phyloP scores from a whole-genome alignment of 2,329 filamentous ascomycete genomes.

The Tothia fuscella region DNA sequence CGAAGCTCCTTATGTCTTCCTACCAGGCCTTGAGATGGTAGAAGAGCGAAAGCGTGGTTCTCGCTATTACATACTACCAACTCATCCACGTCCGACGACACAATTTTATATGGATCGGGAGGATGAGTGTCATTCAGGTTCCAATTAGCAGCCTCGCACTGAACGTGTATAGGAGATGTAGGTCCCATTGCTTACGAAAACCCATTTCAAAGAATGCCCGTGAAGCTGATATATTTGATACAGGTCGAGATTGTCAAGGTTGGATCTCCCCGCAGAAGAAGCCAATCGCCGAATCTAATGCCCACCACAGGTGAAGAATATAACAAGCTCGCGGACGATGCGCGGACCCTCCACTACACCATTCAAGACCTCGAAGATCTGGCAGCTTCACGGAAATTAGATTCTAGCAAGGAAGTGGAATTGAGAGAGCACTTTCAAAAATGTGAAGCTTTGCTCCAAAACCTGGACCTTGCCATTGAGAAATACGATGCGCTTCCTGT shows the following conservation, averaged over 20 bases:
- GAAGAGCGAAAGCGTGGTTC: too few species aligned
- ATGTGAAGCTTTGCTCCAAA: constrained; percentile 12
- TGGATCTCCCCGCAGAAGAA: too few species aligned
- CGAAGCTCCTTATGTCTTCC: too few species aligned
- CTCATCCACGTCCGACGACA: too few species aligned
- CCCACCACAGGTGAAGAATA: constrained; percentile 15
- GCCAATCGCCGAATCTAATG: not conserved
- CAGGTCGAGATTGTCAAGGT: not conserved
- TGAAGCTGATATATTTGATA: too few species aligned
- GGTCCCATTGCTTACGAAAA: too few species aligned
- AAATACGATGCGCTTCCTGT: constrained; percentile 21
- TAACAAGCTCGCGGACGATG: constrained; percentile 18
- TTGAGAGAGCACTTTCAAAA: not conserved
- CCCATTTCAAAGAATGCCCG: too few species aligned
- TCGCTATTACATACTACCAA: too few species aligned
- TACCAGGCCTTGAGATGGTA: too few species aligned
- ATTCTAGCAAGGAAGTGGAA: constrained; percentile 15
- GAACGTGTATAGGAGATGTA: constrained; percentile 2
- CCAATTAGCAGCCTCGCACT: not conserved
- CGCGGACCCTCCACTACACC: constrained; percentile 19
- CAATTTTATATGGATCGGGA: too few species aligned
- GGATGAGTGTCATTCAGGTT: not conserved
- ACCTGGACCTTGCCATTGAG: constrained; percentile 18
- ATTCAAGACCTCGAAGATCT: constrained; percentile 21
- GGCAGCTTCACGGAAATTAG: constrained; percentile 16